Percentiles rank a stretch among this genome's conserved stretches.
These are phyloP conservation scores for Saccharomycopsis lassenensis DNA, from an alignment of 805 yeast genomes.

Conservation along the genomic window DNA sequence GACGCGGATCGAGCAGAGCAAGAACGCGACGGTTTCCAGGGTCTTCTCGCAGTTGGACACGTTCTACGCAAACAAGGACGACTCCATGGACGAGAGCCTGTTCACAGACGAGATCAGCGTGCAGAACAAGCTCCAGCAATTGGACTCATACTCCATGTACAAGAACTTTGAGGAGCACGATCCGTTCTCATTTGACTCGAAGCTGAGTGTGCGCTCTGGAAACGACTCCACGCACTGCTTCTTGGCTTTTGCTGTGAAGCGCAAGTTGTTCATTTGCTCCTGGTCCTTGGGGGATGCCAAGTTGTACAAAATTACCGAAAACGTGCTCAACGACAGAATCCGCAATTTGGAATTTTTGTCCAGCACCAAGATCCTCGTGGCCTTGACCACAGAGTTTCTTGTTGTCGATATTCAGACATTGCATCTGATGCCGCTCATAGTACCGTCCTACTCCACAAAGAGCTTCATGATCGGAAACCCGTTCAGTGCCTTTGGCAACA, in stretches of 20 bases:
- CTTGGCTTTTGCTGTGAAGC: conserved; percentile 10
- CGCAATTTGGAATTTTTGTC: conserved; percentile 14
- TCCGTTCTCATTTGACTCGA: conserved; percentile 7
- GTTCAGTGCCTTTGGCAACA: conserved; percentile 7
- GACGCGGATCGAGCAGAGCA: conserved; percentile 2
- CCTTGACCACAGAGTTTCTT: conserved; percentile 11
- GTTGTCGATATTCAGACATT: conserved; percentile 8
- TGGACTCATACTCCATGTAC: conserved; percentile 14
- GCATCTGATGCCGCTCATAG: conserved; percentile 4
- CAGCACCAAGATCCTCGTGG: conserved; percentile 8
- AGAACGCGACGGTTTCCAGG: conserved; percentile 1
- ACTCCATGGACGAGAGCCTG: too few relatives aligned
- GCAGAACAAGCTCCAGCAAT: conserved; percentile 8
- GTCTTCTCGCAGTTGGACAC: conserved; percentile 8
- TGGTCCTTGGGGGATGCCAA: conserved; percentile 7
- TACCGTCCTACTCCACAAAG: conserved; percentile 4
- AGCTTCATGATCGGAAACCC: conserved; percentile 10
- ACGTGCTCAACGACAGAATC: conserved; percentile 9
- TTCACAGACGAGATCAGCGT: conserved; percentile 4
- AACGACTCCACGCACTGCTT: conserved; percentile 9
- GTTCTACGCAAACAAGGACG: not conserved
- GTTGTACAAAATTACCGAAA: not conserved
- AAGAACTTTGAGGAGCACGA: conserved; percentile 15
- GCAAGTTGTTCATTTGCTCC: conserved; percentile 7
- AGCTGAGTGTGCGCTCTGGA: not conserved